Evolutionary conservation across 108 stramenopile species (phyloP), one percentile per base, ranked within the genome.

Genomic region (Thalassiosira profunda): DNA sequence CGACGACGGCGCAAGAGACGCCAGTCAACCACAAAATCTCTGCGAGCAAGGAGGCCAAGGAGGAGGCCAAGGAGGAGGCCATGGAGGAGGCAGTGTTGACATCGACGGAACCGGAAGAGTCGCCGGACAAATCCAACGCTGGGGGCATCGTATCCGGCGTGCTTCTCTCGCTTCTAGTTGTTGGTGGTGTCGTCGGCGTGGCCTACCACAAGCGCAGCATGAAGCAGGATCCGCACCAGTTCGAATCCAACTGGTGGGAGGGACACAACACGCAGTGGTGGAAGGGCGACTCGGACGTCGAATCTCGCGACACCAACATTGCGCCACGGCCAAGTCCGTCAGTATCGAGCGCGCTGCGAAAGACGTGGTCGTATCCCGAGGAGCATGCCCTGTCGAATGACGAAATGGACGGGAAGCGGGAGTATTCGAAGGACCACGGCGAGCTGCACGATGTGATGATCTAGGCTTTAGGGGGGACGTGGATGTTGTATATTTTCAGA

Each of bases 381-480:
- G 61, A 11, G 14, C 53, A 65, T 31, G 37, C 72, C 36, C 46
- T 65, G 63, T 59, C 74, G 4, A 42, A 42, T 6, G 54, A 63
- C 31, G 35, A 36, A 26, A 14, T 35, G 31, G 37, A 49, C 0
- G n/a, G 41, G 9, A 18, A 38, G 7, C 42, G 14, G 20, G 49
- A 51, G 35, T 49, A 53, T 41, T 62, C 70, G 15, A 20, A 56
- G 12, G 55, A 75, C 8, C 51, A 53, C 5, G 55, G 65, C 7
- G 65, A 66, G 36, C 45, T 75, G 37, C 74, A 67, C 15, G 63
- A 75, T 54, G 65, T 75, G 24, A 36, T 45, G 5, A 42, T 75
- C 26, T 70, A 70, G 41, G 24, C 5, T n/a, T 14, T 4, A 30
- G 36, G 8, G 33, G 3, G 12, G 35, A 34, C 33, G 35, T 38